Base-by-base conservation (phyloP, 2,329 filamentous ascomycete genomes). In the Hymenoscyphus occultus region DNA sequence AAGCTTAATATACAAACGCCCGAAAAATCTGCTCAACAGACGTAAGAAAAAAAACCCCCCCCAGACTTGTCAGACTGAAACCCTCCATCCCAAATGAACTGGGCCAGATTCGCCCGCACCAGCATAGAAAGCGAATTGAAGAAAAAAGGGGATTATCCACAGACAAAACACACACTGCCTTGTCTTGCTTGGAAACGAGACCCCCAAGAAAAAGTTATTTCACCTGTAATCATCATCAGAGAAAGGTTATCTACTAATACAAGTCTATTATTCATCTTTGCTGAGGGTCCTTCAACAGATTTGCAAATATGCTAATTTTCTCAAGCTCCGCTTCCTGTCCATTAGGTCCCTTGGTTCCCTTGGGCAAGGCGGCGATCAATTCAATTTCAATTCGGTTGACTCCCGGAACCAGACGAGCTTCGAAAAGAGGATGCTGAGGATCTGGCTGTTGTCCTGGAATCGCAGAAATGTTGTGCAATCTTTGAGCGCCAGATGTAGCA, bases 331-430 rank as follows among this genome's bases (percentile, higher is more conserved):
- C 84, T 67, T 88, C 85, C 10, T 86, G 80, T 0, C 85, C 87
- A 32, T 82, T 82, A 0, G 82, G 79, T 45, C 83, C 78, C 66
- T 83, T 86, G 39, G 86, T 80, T 22, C 82, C 84, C 71, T 81
- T 85, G 0, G 84, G 86, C 56, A 91, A 82, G 6, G 88, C 88
- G 0, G 90, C 91, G 68, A 93, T 86, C 65, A 94, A 81, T 72
- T 94, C 90, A 7, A 96, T 83, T 71, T 93, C 90, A 60, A 97
- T 84, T 57, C 88, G 84, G 71, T 95, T 96, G 60, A 92, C 83
- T 6, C 92, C 92, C 1, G 85, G 83, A 32, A 85, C 83, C 35
- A 97, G 79, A 61, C 85, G 85, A 7, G 88, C 84, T 71, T 97
- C 93, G 71, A 92, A 97, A 0, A 90, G 79, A n/a, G 89, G 87